Percentiles rank a stretch among this genome's conserved stretches.
phyloP scores from a whole-genome alignment of 495 filamentous ascomycete species.

The Trichocladium antarcticum region DNA sequence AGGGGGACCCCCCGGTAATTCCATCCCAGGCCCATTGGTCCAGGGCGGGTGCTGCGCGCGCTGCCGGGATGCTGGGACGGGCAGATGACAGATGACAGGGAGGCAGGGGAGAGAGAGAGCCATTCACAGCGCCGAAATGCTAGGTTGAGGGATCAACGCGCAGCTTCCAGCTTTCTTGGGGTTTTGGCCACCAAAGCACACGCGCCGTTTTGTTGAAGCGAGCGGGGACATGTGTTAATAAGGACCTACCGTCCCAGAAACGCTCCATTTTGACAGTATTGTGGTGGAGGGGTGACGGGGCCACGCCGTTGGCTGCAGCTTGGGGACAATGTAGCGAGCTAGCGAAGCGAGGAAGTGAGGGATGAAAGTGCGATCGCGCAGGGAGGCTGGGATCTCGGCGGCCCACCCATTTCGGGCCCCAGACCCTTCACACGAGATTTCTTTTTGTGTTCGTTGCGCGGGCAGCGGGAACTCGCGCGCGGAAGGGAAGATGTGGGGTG shows the following conservation, averaged over 20 bases:
- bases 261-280: too few species aligned
- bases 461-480: conserved; percentile 17
- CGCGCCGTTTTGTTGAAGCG: too few species aligned
- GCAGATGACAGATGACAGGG: neutral
- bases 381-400: neutral
- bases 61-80: conserved; percentile 1
- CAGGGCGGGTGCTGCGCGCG: neutral
- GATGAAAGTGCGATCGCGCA: neutral
- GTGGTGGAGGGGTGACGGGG: too few species aligned
- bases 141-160: too few species aligned
- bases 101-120: neutral
- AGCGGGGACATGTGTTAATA: too few species aligned
- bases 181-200: too few species aligned
- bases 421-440: neutral
- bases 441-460: conserved; percentile 1
- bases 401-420: neutral
- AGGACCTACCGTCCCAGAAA: too few species aligned
- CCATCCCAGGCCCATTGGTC: neutral
- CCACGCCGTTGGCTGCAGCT: too few species aligned
- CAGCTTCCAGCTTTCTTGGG: too few species aligned
- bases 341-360: neutral
- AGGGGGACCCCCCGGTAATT: neutral
- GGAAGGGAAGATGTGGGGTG: conserved; percentile 20
- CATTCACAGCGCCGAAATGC: neutral
- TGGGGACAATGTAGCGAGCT: neutral